These are phyloP conservation scores for Tolypocladium inflatum DNA, from an alignment of 2,329 filamentous ascomycete genomes.

Conservation along the genomic window DNA sequence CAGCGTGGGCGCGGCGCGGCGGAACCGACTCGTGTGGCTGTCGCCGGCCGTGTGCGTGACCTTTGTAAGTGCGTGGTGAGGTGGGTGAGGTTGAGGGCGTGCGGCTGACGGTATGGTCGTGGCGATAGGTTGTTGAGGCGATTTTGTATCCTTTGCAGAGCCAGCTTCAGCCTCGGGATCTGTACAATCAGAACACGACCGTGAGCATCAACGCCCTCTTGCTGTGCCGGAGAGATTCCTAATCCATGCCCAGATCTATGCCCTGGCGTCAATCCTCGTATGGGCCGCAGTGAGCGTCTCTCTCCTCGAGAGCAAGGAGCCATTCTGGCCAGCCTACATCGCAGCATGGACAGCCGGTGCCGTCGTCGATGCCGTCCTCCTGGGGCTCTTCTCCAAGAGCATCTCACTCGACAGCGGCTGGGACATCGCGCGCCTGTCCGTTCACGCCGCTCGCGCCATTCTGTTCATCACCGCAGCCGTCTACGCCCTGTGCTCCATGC, in stretches of 20 bases:
- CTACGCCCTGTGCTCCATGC: neutral
- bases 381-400: neutral
- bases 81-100: no score
- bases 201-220: neutral
- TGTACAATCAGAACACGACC: neutral
- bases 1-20: neutral
- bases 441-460: neutral
- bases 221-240: neutral
- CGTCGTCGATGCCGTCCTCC: conserved; percentile 1
- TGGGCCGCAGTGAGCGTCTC: conserved; percentile 5
- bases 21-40: neutral
- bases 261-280: conserved; percentile 2
- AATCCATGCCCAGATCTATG: neutral
- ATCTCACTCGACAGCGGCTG: neutral
- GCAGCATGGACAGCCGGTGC: conserved; percentile 3
- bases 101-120: neutral
- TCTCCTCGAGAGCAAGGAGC: conserved; percentile 3
- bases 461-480: neutral
- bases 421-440: neutral
- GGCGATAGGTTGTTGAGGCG: neutral
- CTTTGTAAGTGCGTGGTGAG: neutral
- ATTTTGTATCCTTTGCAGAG: neutral
- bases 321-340: conserved; percentile 6
- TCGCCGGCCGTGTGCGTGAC: neutral
- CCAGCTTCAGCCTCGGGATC: neutral